Conservation (phyloP, 2,329 filamentous ascomycete genomes). For the Cladobotryum mycophilum region DNA sequence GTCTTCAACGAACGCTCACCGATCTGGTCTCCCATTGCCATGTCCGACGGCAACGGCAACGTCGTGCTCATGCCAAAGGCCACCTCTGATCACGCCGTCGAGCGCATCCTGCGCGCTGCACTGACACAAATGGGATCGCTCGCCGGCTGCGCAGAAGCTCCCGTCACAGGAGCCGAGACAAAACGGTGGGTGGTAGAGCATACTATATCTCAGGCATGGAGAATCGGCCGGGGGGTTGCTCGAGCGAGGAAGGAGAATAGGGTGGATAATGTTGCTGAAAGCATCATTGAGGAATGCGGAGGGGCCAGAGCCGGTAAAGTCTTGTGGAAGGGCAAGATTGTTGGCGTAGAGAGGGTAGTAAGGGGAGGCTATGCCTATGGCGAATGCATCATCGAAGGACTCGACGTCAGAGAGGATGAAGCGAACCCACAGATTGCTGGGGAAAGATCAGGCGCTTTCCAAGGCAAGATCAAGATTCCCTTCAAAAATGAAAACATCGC, state of each 20-base stretch:
- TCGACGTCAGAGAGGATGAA: conserved; percentile 31
- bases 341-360: conserved; percentile 50
- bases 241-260: conserved; percentile 42
- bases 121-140: conserved; percentile 51
- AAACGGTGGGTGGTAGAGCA: conserved; percentile 46
- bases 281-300: conserved; percentile 53
- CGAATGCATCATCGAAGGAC: conserved; percentile 49
- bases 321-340: conserved; percentile 59
- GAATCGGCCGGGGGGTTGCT: conserved; percentile 55
- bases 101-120: conserved; percentile 44
- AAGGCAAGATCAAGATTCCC: conserved; percentile 54
- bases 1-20: conserved; percentile 42
- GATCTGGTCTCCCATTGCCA: conserved; percentile 40
- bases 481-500: conserved; percentile 72
- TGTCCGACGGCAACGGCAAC: conserved; percentile 48
- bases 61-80: conserved; percentile 44
- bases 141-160: conserved; percentile 42
- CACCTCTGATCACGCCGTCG: conserved; percentile 40
- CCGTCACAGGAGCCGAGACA: conserved; percentile 43
- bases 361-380: conserved; percentile 55
- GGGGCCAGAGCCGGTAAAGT: conserved; percentile 47
- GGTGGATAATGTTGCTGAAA: conserved; percentile 49
- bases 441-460: conserved; percentile 19
- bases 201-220: conserved; percentile 48
- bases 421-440: background rate